A percentile compares a stretch with the other conserved stretches of the same genome.
Conservation (phyloP, 2,329 filamentous ascomycete species). For the Mycosphaerelloides madeirae region DNA sequence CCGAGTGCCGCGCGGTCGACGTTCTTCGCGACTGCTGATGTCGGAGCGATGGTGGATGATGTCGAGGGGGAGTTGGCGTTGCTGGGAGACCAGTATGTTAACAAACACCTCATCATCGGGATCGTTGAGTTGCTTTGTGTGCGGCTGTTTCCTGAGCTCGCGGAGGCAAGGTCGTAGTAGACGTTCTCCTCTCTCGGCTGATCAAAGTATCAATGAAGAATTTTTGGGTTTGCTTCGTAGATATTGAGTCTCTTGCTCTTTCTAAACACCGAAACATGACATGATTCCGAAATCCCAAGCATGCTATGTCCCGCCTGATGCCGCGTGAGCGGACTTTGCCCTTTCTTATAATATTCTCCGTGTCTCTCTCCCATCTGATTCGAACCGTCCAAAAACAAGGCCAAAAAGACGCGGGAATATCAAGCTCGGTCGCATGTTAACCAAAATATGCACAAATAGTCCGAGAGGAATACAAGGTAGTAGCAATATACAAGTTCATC, state of each 20-base stretch:
- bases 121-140: conserved; percentile 78
- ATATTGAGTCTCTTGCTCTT: no score
- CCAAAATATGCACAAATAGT: no score
- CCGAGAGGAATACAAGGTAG: neutral
- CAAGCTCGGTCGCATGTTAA: no score
- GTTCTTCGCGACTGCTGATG: conserved; percentile 40
- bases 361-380: no score
- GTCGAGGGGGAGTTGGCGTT: conserved; percentile 58
- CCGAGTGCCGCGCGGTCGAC: conserved; percentile 42
- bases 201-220: no score
- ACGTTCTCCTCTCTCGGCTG: no score
- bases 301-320: neutral
- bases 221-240: no score
- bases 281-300: no score
- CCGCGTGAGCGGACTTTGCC: conserved; percentile 21
- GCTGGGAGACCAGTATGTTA: conserved; percentile 79
- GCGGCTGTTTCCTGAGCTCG: conserved; percentile 77
- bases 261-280: no score
- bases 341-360: no score
- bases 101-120: conserved; percentile 83
- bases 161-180: conserved; percentile 18
- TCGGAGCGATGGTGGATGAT: conserved; percentile 37
- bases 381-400: no score
- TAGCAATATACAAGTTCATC: neutral
- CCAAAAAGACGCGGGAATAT: no score